Conservation (phyloP, 176 grass and related monocot species). For the Cymbopogon citratus region DNA sequence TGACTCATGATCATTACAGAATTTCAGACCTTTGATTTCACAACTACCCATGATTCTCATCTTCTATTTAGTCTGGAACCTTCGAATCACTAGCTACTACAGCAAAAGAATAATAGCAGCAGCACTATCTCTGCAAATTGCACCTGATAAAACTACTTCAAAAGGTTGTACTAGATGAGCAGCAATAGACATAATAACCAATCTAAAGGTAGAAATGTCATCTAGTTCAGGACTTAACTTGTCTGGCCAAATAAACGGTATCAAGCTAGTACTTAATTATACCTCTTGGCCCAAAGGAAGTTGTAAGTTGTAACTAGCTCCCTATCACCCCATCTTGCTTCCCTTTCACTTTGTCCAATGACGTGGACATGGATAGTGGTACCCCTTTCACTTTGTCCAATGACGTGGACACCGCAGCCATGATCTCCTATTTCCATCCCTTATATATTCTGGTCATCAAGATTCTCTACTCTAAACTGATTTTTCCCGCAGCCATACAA, state of each 20-base stretch:
- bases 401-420: too few relatives aligned
- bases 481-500: too few relatives aligned
- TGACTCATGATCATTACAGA: not conserved
- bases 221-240: not conserved
- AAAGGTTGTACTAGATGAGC: not conserved
- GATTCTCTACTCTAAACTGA: too few relatives aligned
- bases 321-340: not conserved
- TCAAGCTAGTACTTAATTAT: not conserved
- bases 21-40: slow-evolving; percentile 1
- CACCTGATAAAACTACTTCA: not conserved
- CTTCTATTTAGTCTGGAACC: not conserved
- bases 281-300: not conserved
- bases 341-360: not conserved
- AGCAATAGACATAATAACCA: not conserved
- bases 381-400: not conserved
- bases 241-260: too few relatives aligned
- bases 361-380: not conserved
- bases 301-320: not conserved
- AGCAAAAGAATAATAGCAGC: not conserved
- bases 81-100: not conserved
- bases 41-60: not conserved
- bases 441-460: too few relatives aligned
- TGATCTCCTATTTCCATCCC: too few relatives aligned
- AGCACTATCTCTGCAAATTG: not conserved
- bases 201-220: slow-evolving; percentile 7